Conservation (phyloP, 257 asterid genomes). For the Capsicum pubescens region DNA sequence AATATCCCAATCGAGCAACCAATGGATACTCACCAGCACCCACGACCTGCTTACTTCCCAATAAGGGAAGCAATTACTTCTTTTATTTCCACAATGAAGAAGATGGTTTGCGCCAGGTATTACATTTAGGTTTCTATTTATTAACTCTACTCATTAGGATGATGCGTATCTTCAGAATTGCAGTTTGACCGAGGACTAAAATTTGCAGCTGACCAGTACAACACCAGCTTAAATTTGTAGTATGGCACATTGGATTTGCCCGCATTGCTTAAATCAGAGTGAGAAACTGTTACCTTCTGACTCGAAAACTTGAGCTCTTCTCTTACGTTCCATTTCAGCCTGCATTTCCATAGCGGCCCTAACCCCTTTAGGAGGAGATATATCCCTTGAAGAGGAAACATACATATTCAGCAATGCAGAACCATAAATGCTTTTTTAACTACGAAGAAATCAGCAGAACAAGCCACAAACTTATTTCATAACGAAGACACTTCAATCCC, state of each 20-base stretch:
- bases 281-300: slow-evolving; percentile 26
- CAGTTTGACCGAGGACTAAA: slow-evolving; percentile 38
- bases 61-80: slow-evolving; percentile 67
- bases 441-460: background rate
- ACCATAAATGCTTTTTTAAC: background rate
- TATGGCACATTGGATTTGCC: background rate
- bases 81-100: slow-evolving; percentile 52
- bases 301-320: slow-evolving; percentile 29
- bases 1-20: slow-evolving; percentile 84
- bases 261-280: background rate
- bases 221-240: background rate
- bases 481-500: slow-evolving; percentile 32
- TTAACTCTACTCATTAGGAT: slow-evolving; percentile 27
- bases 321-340: slow-evolving; percentile 24
- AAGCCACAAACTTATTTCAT: slow-evolving; percentile 22
- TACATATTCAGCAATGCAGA: background rate
- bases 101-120: slow-evolving; percentile 32
- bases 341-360: slow-evolving; percentile 36
- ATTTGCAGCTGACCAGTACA: slow-evolving; percentile 45
- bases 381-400: slow-evolving; percentile 26
- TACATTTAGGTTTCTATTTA: slow-evolving; percentile 29
- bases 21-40: slow-evolving; percentile 86
- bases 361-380: slow-evolving; percentile 29
- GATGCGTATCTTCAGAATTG: slow-evolving; percentile 20
- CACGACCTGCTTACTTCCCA: slow-evolving; percentile 92